A percentile compares a stretch with the other conserved stretches of the same genome.
Conservation (phyloP, 1,139 yeast genomes). For the Debaryomyces udenii region DNA sequence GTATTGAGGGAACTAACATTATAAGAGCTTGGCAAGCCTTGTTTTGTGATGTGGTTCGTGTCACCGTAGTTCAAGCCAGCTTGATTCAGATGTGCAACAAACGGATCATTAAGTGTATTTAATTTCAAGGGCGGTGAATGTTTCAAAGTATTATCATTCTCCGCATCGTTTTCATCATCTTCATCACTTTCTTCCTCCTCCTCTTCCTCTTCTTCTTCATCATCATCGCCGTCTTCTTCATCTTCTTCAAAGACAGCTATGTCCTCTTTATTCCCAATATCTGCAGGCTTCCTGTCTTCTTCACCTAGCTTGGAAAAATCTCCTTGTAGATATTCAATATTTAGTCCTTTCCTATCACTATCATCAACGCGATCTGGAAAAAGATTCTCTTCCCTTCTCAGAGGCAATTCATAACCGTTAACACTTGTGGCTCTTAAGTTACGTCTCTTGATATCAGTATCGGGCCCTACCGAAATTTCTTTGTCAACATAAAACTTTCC, state of each 20-base stretch:
- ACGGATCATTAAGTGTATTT: conserved; percentile 28
- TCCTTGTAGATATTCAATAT: conserved; percentile 22
- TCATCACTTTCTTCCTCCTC: conserved; percentile 44
- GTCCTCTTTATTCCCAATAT: conserved; percentile 24
- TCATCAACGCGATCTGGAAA: conserved; percentile 2
- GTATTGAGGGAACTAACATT: conserved; percentile 14
- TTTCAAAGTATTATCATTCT: conserved; percentile 16
- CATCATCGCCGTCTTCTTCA: conserved; percentile 16
- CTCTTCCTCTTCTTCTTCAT: conserved; percentile 25
- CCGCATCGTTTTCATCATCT: conserved; percentile 27
- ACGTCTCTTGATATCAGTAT: conserved; percentile 24
- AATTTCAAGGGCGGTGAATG: conserved; percentile 35
- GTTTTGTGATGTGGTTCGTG: not conserved
- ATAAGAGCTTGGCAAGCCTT: conserved; percentile 1
- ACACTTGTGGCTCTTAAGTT: conserved; percentile 47
- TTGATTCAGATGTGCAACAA: conserved; percentile 7
- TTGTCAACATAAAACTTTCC: conserved; percentile 74
- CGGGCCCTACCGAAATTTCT: conserved; percentile 31
- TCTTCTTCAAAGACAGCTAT: conserved; percentile 17
- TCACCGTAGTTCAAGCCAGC: not conserved
- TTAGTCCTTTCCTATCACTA: conserved; percentile 16
- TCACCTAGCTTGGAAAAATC: conserved; percentile 22
- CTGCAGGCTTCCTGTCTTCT: conserved; percentile 15
- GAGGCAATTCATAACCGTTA: conserved; percentile 33
- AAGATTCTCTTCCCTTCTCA: conserved; percentile 15